Percentiles rank a stretch among this genome's conserved stretches.
These are phyloP conservation scores for Talaromyces islandicus DNA, from an alignment of 2,329 filamentous ascomycete species.

Conservation along the genomic window DNA sequence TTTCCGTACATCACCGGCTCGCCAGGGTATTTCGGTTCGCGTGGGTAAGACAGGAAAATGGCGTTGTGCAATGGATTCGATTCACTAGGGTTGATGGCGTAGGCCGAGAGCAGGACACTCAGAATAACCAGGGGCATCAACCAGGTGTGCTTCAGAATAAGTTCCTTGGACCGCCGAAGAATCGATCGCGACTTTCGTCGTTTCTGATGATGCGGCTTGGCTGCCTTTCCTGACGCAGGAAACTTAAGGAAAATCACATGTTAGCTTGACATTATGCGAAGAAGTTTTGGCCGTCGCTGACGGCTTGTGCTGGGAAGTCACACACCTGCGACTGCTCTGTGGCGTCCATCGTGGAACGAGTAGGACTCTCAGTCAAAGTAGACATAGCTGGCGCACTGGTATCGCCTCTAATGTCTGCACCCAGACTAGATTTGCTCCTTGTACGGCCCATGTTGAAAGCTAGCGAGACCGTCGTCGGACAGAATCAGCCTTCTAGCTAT, in stretches of 20 bases:
- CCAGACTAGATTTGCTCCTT: slow-evolving; percentile 39
- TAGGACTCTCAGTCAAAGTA: slow-evolving; percentile 29
- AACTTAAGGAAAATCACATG: background rate
- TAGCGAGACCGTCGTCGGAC: background rate
- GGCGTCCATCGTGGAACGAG: slow-evolving; percentile 23
- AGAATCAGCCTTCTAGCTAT: background rate
- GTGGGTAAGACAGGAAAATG: slow-evolving; percentile 83
- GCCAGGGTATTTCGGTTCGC: slow-evolving; percentile 49
- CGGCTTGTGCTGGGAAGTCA: background rate
- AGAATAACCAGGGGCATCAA: slow-evolving; percentile 64
- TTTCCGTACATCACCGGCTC: slow-evolving; percentile 72
- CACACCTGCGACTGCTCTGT: slow-evolving; percentile 27
- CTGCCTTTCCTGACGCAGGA: slow-evolving; percentile 15
- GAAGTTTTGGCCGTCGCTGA: slow-evolving; percentile 6
- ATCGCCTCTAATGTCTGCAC: slow-evolving; percentile 42
- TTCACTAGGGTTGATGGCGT: slow-evolving; percentile 67
- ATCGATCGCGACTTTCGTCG: slow-evolving; percentile 38
- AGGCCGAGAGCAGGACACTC: slow-evolving; percentile 58
- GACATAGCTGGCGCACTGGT: slow-evolving; percentile 42
- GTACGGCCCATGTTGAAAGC: slow-evolving; percentile 30
- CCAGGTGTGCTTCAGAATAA: slow-evolving; percentile 52
- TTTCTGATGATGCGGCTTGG: slow-evolving; percentile 35
- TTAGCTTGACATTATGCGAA: background rate
- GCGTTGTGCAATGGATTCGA: slow-evolving; percentile 75
- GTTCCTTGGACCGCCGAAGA: slow-evolving; percentile 38